Conservation (phyloP, 2,329 filamentous ascomycete species). For the Exophiala dermatitidis region DNA sequence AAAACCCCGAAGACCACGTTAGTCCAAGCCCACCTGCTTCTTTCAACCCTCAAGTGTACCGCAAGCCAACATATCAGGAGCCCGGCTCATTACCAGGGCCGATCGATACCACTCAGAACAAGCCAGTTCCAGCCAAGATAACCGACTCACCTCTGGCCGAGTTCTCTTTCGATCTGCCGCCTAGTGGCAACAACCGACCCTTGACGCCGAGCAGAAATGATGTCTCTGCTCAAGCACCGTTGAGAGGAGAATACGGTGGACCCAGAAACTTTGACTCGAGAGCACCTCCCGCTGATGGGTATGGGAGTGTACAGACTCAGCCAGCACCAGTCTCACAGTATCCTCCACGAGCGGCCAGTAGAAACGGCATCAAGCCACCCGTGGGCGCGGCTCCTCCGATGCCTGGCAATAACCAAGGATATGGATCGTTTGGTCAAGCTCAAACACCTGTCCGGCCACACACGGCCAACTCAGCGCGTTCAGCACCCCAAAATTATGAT, state of each 20-base stretch:
- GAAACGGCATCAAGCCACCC: conserved; percentile 16
- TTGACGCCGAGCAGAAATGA: conserved; percentile 4
- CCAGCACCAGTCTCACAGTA: conserved; percentile 13
- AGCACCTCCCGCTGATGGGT: neutral
- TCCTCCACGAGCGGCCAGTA: conserved; percentile 23
- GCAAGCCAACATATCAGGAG: conserved; percentile 29
- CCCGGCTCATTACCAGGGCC: conserved; percentile 9
- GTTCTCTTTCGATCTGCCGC: conserved; percentile 66
- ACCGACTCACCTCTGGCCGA: conserved; percentile 43
- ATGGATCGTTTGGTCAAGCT: conserved; percentile 18
- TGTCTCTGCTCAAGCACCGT: conserved; percentile 1
- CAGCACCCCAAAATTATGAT: conserved; percentile 11
- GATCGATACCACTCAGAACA: conserved; percentile 33
- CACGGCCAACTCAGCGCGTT: conserved; percentile 17
- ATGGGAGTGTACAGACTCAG: conserved; percentile 5
- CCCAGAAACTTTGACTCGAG: conserved; percentile 2
- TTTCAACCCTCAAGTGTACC: conserved; percentile 24
- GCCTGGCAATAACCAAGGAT: conserved; percentile 12
- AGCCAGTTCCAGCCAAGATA: conserved; percentile 38
- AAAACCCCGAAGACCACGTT: conserved; percentile 15
- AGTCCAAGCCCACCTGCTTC: conserved; percentile 12
- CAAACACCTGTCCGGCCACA: conserved; percentile 16
- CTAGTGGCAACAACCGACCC: neutral
- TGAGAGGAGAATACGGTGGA: conserved; percentile 7
- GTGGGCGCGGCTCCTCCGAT: conserved; percentile 9